Base-by-base conservation (phyloP, 495 filamentous ascomycete species). In the Annulohypoxylon bovei region DNA sequence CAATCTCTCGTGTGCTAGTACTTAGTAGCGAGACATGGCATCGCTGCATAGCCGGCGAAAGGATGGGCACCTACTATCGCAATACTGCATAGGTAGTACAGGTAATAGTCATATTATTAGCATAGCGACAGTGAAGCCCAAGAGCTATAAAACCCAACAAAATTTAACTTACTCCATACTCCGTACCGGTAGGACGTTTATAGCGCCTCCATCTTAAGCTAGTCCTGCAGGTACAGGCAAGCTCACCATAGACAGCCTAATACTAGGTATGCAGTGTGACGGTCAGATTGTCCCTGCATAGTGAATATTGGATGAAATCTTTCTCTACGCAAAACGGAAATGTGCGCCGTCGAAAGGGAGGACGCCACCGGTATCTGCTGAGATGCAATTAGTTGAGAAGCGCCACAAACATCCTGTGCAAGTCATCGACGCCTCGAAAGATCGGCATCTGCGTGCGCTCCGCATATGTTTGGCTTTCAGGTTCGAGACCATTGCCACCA, bases 211-310 rank as follows among this genome's bases (percentile, higher is more conserved):
- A 56, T 57, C 40, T 53, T 4, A 57, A 40, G 49, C 60, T 72
- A 72, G 55, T 67, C 53, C 50, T 68, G 70, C 65, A 68, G 65
- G 70, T 65, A 68, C 65, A 25, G 23, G 47, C n/a, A 35, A 18
- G 47, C 12, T 50, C 46, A n/a, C 53, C 50, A 22, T 56, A 62
- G 49, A 72, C 60, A 68, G 70, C 57, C 70, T 72, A 72, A 72
- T 64, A n/a, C n/a, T n/a, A n/a, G n/a, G n/a, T 16, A 62, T 61
- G 54, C 61, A 67, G 54, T 72, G 70, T 62, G 69, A 72, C 54
- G 3, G 46, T 58, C 64, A 65, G 64, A 65, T 27, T 35, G 58
- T 22, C 55, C 64, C 70, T 72, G 70, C 70, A 68, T 67, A 32
- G 14, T 57, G 35, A 33, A 35, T 42, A 32, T 52, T n/a, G 12